These are phyloP conservation scores for Cladosporium sp. DNA, from an alignment of 2,329 filamentous ascomycete species.

Conservation along the genomic window DNA sequence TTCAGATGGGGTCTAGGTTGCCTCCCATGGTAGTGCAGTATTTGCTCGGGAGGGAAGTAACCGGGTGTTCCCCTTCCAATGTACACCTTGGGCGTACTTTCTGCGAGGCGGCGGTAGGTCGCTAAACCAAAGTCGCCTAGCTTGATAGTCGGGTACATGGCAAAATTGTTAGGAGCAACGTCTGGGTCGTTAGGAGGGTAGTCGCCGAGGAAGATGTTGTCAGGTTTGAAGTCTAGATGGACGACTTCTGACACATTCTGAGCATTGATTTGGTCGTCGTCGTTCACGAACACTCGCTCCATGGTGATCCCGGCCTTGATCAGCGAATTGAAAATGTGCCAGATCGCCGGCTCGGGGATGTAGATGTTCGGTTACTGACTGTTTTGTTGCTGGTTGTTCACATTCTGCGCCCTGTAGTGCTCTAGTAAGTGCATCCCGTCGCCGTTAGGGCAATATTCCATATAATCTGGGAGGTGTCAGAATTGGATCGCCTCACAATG, in stretches of 20 bases:
- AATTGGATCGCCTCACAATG: not conserved
- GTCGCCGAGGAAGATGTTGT: slow-evolving; percentile 65
- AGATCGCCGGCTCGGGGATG: slow-evolving; percentile 23
- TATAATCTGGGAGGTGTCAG: not conserved
- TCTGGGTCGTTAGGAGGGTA: not conserved
- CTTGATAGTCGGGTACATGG: not conserved
- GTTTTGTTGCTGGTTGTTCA: not conserved
- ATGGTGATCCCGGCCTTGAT: slow-evolving; percentile 23
- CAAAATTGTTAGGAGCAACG: not conserved
- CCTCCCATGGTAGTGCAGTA: not conserved
- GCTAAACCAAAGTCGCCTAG: slow-evolving; percentile 19
- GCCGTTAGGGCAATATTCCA: slow-evolving; percentile 5
- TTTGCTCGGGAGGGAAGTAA: not conserved
- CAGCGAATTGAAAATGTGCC: slow-evolving; percentile 21
- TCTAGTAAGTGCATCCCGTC: not conserved
- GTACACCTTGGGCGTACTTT: not conserved
- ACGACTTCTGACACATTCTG: slow-evolving; percentile 17
- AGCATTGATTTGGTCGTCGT: no score
- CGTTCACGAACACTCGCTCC: not conserved
- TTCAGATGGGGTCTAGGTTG: not conserved
- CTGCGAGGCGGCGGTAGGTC: not conserved
- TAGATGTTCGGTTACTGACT: not conserved
- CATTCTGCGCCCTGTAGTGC: not conserved
- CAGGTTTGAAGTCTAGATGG: slow-evolving; percentile 93
- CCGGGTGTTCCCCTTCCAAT: not conserved